Conservation (phyloP, 768 basidiomycete species). For the Lactarius psammicola region DNA sequence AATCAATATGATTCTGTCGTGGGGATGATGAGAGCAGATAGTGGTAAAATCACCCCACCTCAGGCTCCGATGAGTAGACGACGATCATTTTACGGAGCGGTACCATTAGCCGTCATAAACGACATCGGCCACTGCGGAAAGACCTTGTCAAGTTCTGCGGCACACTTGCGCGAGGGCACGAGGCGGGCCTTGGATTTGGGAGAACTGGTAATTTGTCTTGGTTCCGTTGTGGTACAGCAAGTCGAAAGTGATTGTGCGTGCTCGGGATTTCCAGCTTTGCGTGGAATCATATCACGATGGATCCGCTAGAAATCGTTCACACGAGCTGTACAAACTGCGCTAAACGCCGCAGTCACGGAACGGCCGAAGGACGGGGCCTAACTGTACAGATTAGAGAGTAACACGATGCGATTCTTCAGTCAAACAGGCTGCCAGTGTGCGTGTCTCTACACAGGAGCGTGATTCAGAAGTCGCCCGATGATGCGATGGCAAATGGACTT, state of each 20-base stretch:
- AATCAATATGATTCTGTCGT: too few species aligned
- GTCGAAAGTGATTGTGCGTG: constrained; percentile 24
- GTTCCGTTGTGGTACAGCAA: constrained; percentile 18
- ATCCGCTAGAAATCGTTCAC: too few species aligned
- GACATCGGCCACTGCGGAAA: constrained; percentile 18
- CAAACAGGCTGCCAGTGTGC: constrained; percentile 6
- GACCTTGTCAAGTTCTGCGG: constrained; percentile 12
- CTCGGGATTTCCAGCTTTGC: neutral
- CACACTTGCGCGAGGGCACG: constrained; percentile 4
- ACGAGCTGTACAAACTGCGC: too few species aligned
- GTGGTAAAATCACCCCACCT: neutral
- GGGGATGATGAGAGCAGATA: neutral
- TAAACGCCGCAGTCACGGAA: too few species aligned
- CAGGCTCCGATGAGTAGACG: constrained; percentile 13
- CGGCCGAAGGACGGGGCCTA: too few species aligned
- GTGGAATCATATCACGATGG: too few species aligned
- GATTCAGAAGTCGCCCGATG: neutral
- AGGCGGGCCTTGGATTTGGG: constrained; percentile 4
- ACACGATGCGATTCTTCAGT: neutral
- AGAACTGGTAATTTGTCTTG: neutral
- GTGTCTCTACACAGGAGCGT: neutral
- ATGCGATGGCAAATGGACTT: neutral
- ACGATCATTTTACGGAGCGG: constrained; percentile 17
- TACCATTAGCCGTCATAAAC: constrained; percentile 10
- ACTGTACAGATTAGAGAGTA: too few species aligned